phyloP scores from a whole-genome alignment of 2,329 filamentous ascomycete genomes.

The Venturia carpophila region DNA sequence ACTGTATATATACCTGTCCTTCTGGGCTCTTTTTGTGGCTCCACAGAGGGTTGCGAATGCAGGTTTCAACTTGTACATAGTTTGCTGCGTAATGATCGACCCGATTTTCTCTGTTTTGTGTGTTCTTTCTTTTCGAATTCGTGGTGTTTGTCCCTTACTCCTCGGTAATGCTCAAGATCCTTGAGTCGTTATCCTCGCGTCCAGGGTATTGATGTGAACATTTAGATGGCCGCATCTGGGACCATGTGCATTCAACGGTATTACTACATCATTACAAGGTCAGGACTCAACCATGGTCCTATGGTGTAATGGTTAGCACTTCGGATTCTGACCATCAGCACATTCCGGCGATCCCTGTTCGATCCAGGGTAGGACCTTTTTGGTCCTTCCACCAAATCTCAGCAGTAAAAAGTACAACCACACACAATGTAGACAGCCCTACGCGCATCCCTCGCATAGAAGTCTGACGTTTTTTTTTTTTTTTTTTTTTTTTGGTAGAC shows the following conservation, averaged over 20 bases:
- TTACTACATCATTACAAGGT: no score
- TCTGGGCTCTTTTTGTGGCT: neutral
- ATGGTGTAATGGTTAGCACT: slow-evolving; percentile 15
- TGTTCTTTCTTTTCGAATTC: no score
- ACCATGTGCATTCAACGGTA: no score
- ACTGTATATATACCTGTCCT: neutral
- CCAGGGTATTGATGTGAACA: neutral
- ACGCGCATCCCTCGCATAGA: no score
- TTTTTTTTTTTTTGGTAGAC: no score
- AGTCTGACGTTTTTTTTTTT: no score
- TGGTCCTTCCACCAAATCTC: neutral
- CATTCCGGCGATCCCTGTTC: slow-evolving; percentile 12
- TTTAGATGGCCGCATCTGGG: no score
- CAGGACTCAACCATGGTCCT: no score
- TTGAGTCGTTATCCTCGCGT: neutral
- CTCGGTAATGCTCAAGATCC: neutral
- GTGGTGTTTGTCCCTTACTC: neutral
- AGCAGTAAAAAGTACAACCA: no score
- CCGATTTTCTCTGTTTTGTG: neutral
- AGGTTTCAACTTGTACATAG: neutral
- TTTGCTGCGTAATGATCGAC: neutral
- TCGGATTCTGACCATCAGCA: neutral
- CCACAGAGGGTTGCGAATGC: neutral
- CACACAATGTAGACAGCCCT: no score
- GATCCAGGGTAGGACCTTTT: slow-evolving; percentile 13